A percentile compares a stretch with the other conserved stretches of the same genome.
Evolutionary conservation across 768 basidiomycete species (phyloP).

Genomic region (Boletus reticuloceps): DNA sequence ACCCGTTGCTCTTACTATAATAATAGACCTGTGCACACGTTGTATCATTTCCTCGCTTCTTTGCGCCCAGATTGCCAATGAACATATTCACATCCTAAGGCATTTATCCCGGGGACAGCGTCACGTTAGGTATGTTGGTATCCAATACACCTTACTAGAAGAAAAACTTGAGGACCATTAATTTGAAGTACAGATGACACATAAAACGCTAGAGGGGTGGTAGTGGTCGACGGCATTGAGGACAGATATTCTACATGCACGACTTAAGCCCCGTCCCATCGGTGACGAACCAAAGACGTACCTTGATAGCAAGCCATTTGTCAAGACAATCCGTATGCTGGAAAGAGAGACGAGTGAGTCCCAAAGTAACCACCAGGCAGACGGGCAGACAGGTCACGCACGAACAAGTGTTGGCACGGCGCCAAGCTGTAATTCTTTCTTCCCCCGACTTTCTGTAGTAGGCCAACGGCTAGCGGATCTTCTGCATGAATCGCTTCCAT

Average conservation of each 20-base stretch:
- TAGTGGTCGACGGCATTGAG: conserved; percentile 82
- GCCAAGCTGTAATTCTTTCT: conserved; percentile 80
- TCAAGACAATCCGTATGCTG: conserved; percentile 89
- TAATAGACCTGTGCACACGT: too few relatives aligned
- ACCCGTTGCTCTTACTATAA: too few relatives aligned
- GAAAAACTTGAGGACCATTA: background rate
- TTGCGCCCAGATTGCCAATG: too few relatives aligned
- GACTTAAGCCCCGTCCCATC: background rate
- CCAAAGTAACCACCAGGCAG: background rate
- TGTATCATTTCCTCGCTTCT: too few relatives aligned
- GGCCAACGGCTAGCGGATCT: conserved; percentile 36
- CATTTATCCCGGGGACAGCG: too few relatives aligned
- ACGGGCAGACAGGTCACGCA: conserved; percentile 34
- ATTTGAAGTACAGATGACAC: background rate
- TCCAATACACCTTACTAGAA: conserved; percentile 1
- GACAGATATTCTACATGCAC: conserved; percentile 72
- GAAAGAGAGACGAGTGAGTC: background rate
- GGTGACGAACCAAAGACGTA: conserved; percentile 16
- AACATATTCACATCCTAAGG: too few relatives aligned
- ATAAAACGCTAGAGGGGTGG: conserved; percentile 39
- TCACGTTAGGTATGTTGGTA: background rate
- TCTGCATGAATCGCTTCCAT: conserved; percentile 80
- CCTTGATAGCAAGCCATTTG: conserved; percentile 81
- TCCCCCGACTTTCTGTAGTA: conserved; percentile 36
- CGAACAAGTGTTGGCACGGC: conserved; percentile 88